Evolutionary conservation across 768 basidiomycete species (phyloP).

Genomic region (Suillus americanus): DNA sequence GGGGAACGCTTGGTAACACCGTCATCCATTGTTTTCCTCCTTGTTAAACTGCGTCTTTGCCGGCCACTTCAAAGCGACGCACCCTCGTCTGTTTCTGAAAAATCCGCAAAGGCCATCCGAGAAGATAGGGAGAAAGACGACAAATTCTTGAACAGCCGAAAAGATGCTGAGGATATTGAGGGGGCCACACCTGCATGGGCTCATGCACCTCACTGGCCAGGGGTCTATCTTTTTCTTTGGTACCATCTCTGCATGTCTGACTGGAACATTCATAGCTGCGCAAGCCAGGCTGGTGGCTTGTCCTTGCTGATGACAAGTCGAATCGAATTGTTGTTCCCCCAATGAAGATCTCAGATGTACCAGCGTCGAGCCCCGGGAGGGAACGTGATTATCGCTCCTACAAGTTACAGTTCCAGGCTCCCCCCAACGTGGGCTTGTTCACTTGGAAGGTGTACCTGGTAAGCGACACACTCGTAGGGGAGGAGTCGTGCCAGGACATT

Average conservation of each 20-base stretch:
- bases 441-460: constrained; percentile 86
- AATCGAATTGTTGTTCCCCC: constrained; percentile 88
- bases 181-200: constrained; percentile 54
- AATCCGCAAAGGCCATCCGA: constrained; percentile 41
- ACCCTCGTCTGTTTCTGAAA: constrained; percentile 37
- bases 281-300: constrained; percentile 90
- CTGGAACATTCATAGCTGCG: constrained; percentile 53
- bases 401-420: constrained; percentile 94
- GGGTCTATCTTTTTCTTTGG: constrained; percentile 45
- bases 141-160: constrained; percentile 62
- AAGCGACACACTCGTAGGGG: constrained; percentile 88
- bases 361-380: constrained; percentile 49
- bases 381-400: constrained; percentile 73
- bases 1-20: constrained; percentile 89
- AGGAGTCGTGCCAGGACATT: constrained; percentile 70
- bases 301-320: constrained; percentile 84
- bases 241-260: constrained; percentile 2
- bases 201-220: constrained; percentile 95
- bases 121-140: constrained; percentile 64
- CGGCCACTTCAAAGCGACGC: constrained; percentile 44
- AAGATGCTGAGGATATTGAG: constrained; percentile 63
- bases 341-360: constrained; percentile 76
- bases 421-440: constrained; percentile 77
- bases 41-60: constrained; percentile 77
- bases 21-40: constrained; percentile 82